Percentiles rank a stretch among this genome's conserved stretches.
These are phyloP conservation scores for Torulaspora gathmanii DNA, from an alignment of 805 yeast species.

Conservation along the genomic window DNA sequence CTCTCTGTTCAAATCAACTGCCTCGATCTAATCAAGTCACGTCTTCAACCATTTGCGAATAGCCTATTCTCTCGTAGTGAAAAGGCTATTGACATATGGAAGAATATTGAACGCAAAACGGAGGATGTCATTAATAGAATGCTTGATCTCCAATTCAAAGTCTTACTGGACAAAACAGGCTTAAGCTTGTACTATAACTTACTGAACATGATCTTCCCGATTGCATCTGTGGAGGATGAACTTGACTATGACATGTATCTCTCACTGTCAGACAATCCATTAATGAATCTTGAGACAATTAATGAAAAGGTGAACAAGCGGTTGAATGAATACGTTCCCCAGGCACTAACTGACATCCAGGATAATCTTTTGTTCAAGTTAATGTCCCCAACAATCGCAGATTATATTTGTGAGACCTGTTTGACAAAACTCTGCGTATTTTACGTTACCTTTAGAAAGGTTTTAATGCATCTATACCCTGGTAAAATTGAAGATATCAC, in stretches of 20 bases:
- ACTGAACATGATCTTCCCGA: constrained; percentile 66
- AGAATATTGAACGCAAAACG: constrained; percentile 34
- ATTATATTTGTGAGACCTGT: constrained; percentile 49
- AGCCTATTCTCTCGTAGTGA: constrained; percentile 37
- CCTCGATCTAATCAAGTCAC: constrained; percentile 54
- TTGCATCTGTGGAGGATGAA: constrained; percentile 46
- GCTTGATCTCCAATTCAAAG: constrained; percentile 43
- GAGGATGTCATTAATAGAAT: constrained; percentile 33
- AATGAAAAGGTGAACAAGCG: constrained; percentile 46
- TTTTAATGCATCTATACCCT: constrained; percentile 36
- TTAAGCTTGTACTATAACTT: constrained; percentile 57
- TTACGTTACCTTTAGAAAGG: constrained; percentile 37
- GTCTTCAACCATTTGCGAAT: constrained; percentile 40
- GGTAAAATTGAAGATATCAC: constrained; percentile 24
- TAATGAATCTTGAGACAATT: constrained; percentile 42
- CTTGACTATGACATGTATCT: constrained; percentile 59
- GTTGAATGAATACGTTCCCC: constrained; percentile 43
- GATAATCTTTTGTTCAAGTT: constrained; percentile 51
- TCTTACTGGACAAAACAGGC: constrained; percentile 48
- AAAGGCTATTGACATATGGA: constrained; percentile 17
- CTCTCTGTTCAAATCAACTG: constrained; percentile 52
- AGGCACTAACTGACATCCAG: constrained; percentile 57
- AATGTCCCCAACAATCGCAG: constrained; percentile 59
- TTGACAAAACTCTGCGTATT: constrained; percentile 45
- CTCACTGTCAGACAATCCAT: constrained; percentile 57